Base-by-base conservation (phyloP, 768 basidiomycete genomes). In the Leccinum subgranulosum region DNA sequence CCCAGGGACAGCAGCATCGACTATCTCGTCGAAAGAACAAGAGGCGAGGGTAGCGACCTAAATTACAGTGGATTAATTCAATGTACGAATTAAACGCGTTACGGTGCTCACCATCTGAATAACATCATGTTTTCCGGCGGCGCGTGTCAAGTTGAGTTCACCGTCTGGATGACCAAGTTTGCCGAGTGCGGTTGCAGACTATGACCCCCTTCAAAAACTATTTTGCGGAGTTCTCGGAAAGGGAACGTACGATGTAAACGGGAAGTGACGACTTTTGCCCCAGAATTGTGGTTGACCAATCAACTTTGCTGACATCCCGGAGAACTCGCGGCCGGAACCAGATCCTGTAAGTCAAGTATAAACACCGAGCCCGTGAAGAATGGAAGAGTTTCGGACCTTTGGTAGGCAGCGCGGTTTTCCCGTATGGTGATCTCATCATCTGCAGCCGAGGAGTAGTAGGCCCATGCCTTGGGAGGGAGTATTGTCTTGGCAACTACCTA, bases 161-260 rank as follows among this genome's bases (percentile, higher is more conserved):
- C 96, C 96, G 58, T 97, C 92, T 0, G 94, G 93, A 68, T 98
- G 94, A 1, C 96, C 94, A 1, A 99, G 85, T 75, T 97, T 98
- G 57, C 94, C 92, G 4, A 94, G 81, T 3, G 90, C 92, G 4
- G 93, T 94, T 0, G 92, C 92, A n/a, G 86, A 81, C 78, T 86
- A 29, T 43, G 66, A 31, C 34, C 23, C 0, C 29, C 21, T 47
- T 31, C 34, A 55, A 31, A 5, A 34, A 51, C 11, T 14, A 17
- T 39, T 10, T 23, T 15, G 17, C 12, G 34, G 19, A 31, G 19
- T 45, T 79, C 73, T 81, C 2, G 41, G 33, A 5, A 15, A 21
- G 63, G 21, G 1, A 36, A 39, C 79, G 60, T 64, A 86, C 87
- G 52, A 92, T 90, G 69, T 92, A 92, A 6, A 92, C 73, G 1